phyloP scores from a whole-genome alignment of 2,329 filamentous ascomycete species.

The Coniosporium tulheliwenetii region DNA sequence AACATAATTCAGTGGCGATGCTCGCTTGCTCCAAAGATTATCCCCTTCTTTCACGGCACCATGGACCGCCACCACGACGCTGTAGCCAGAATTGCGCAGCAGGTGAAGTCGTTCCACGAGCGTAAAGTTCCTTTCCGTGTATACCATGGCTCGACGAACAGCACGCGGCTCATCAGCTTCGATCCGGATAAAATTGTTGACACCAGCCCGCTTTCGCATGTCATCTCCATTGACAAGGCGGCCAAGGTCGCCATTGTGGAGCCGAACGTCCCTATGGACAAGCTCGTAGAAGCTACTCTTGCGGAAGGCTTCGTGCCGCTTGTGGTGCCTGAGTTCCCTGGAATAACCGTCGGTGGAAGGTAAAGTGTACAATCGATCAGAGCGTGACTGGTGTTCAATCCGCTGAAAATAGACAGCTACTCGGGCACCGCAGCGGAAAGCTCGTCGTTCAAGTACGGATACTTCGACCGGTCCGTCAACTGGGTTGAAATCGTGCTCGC shows the following conservation, averaged over 20 bases:
- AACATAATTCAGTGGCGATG: no score
- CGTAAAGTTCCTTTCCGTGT: slow-evolving; percentile 49
- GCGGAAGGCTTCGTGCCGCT: slow-evolving; percentile 42
- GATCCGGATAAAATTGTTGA: slow-evolving; percentile 43
- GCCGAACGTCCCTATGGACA: slow-evolving; percentile 55
- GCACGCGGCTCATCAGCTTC: slow-evolving; percentile 41
- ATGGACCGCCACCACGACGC: slow-evolving; percentile 25
- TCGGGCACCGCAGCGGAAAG: slow-evolving; percentile 52
- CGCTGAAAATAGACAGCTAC: slow-evolving; percentile 27
- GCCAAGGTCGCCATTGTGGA: slow-evolving; percentile 47
- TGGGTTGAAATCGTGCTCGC: slow-evolving; percentile 48
- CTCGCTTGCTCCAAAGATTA: no score
- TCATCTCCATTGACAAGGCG: slow-evolving; percentile 42
- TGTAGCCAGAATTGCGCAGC: slow-evolving; percentile 28
- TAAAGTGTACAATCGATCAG: no score
- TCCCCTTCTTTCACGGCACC: no score
- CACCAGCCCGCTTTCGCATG: slow-evolving; percentile 46
- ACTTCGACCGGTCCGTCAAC: slow-evolving; percentile 48
- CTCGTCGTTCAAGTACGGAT: slow-evolving; percentile 48
- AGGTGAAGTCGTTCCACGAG: slow-evolving; percentile 33
- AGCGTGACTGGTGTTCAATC: no score
- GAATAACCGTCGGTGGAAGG: slow-evolving; percentile 50
- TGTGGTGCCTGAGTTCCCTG: slow-evolving; percentile 57
- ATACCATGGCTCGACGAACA: slow-evolving; percentile 64
- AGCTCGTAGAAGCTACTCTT: slow-evolving; percentile 41